A percentile compares a stretch with the other conserved stretches of the same genome.
These are phyloP conservation scores for Neonectria ditissima DNA, from an alignment of 2,329 filamentous ascomycete genomes.

Conservation along the genomic window DNA sequence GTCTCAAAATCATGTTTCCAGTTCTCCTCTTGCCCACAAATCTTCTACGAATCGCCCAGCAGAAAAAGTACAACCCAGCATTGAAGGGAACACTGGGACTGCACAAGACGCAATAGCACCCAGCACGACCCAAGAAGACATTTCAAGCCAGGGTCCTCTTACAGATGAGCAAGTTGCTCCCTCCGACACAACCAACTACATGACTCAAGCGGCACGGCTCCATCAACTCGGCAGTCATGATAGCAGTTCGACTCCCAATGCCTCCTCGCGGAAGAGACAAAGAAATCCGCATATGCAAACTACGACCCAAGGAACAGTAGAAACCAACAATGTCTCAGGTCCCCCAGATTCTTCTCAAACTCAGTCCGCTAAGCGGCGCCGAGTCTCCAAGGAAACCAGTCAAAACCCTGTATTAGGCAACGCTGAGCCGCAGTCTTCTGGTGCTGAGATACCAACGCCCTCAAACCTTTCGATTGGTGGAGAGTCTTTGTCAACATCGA, in stretches of 20 bases:
- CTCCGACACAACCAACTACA: background rate
- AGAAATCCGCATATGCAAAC: constrained; percentile 16
- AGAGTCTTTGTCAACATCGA: constrained; percentile 26
- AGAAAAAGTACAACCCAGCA: background rate
- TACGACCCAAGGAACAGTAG: background rate
- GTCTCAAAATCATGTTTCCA: constrained; percentile 9
- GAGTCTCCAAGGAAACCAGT: constrained; percentile 39
- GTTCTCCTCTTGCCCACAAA: constrained; percentile 36
- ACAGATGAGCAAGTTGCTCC: background rate
- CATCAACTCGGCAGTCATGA: constrained; percentile 7
- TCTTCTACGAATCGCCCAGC: constrained; percentile 7
- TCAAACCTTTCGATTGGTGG: constrained; percentile 25
- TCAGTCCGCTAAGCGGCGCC: constrained; percentile 44
- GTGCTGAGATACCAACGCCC: constrained; percentile 25
- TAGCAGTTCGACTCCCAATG: background rate
- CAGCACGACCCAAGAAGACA: constrained; percentile 6
- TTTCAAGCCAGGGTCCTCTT: background rate
- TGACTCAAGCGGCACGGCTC: constrained; percentile 1
- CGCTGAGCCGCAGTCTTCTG: constrained; percentile 25
- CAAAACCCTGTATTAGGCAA: constrained; percentile 24
- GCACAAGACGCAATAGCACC: background rate
- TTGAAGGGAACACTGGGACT: background rate
- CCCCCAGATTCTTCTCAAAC: constrained; percentile 18
- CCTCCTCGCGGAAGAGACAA: constrained; percentile 31
- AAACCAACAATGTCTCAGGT: constrained; percentile 10